Conservation (phyloP, 1,284 basidiomycete genomes). For the Kalmanozyma brasiliensis region DNA sequence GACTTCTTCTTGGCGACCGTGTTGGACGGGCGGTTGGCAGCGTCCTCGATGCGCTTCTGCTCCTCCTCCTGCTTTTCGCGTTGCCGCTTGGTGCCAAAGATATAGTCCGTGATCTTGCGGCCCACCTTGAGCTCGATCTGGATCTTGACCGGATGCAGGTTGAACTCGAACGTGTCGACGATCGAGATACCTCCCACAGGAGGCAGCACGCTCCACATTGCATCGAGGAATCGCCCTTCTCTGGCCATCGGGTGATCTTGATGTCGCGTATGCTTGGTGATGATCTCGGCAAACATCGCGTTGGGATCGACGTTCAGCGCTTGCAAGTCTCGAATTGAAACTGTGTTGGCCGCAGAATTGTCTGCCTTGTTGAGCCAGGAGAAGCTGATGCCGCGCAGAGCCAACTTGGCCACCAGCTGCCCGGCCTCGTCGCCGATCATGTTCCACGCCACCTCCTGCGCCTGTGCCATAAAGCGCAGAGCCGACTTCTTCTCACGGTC, state of each 20-base stretch:
- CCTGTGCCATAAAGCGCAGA: slow-evolving; percentile 81
- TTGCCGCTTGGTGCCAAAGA: slow-evolving; percentile 72
- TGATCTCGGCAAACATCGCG: slow-evolving; percentile 87
- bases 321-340: slow-evolving; percentile 79
- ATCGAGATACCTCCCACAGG: slow-evolving; percentile 94
- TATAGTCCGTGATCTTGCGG: slow-evolving; percentile 85
- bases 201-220: slow-evolving; percentile 61
- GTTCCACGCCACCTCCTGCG: slow-evolving; percentile 89
- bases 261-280: slow-evolving; percentile 73
- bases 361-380: slow-evolving; percentile 88
- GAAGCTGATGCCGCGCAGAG: slow-evolving; percentile 81
- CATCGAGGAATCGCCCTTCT: slow-evolving; percentile 57
- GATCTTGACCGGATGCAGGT: slow-evolving; percentile 79
- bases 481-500: slow-evolving; percentile 81
- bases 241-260: slow-evolving; percentile 57
- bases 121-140: slow-evolving; percentile 85
- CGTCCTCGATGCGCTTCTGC: slow-evolving; percentile 30
- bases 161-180: slow-evolving; percentile 83
- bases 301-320: slow-evolving; percentile 88
- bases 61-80: slow-evolving; percentile 49
- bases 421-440: slow-evolving; percentile 81
- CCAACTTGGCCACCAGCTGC: slow-evolving; percentile 85
- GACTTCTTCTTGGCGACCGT: slow-evolving; percentile 39
- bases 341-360: slow-evolving; percentile 83
- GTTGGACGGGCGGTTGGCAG: slow-evolving; percentile 10